A percentile compares a stretch with the other conserved stretches of the same genome.
Evolutionary conservation across 768 basidiomycete genomes (phyloP).

Genomic region (Lactarius trivialis): DNA sequence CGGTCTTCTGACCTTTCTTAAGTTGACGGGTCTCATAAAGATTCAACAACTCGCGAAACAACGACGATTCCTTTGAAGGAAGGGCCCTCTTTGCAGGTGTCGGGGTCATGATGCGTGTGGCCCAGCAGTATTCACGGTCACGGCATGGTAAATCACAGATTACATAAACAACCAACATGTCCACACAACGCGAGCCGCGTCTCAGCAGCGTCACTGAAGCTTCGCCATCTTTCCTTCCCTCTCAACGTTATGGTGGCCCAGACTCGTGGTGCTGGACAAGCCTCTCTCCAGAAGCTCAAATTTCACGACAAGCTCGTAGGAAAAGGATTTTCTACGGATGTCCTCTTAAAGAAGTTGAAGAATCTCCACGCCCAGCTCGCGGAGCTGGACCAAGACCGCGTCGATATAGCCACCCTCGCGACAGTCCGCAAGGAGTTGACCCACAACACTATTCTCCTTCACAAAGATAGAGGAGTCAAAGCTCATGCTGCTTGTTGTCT

Average conservation of each 20-base stretch:
- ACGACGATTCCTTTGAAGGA: slow-evolving; percentile 73
- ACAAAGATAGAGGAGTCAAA: slow-evolving; percentile 95
- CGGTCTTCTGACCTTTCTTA: slow-evolving; percentile 83
- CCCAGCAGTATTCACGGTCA: not conserved
- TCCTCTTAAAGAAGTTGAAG: slow-evolving; percentile 81
- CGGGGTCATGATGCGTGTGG: slow-evolving; percentile 21
- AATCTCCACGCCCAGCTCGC: slow-evolving; percentile 69
- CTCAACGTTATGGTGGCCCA: slow-evolving; percentile 57
- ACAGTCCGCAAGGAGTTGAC: slow-evolving; percentile 74
- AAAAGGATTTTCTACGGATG: slow-evolving; percentile 73
- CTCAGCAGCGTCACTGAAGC: slow-evolving; percentile 3
- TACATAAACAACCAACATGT: slow-evolving; percentile 14
- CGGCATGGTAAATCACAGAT: not conserved
- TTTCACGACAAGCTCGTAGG: slow-evolving; percentile 81
- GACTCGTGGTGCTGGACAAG: slow-evolving; percentile 52
- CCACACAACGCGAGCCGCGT: slow-evolving; percentile 23
- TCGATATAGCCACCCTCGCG: slow-evolving; percentile 68
- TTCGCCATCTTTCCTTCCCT: not conserved
- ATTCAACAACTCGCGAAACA: slow-evolving; percentile 82
- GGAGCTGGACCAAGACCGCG: slow-evolving; percentile 78
- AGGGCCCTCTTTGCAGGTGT: slow-evolving; percentile 46
- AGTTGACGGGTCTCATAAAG: slow-evolving; percentile 87
- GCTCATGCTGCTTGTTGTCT: slow-evolving; percentile 92
- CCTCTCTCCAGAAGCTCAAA: slow-evolving; percentile 52
- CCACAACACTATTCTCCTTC: slow-evolving; percentile 70